phyloP scores from a whole-genome alignment of 768 basidiomycete species.

The Pisolithus tinctorius region DNA sequence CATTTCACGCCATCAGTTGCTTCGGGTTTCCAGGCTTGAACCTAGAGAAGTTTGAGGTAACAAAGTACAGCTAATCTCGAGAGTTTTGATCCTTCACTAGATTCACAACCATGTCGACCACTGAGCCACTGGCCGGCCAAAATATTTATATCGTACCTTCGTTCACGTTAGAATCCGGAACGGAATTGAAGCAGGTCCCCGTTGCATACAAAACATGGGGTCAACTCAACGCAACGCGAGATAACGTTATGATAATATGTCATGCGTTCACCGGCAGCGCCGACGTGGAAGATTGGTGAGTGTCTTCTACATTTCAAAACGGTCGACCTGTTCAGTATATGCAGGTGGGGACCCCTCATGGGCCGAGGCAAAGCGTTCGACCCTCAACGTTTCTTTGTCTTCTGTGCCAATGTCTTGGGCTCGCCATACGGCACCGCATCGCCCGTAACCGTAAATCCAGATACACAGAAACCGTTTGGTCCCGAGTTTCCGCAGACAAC shows the following conservation, averaged over 20 bases:
- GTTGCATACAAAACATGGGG: conserved; percentile 99
- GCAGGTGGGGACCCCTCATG: conserved; percentile 96
- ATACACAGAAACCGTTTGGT: conserved; percentile 71
- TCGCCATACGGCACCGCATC: conserved; percentile 95
- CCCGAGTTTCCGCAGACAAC: conserved; percentile 92
- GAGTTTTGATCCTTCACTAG: neutral
- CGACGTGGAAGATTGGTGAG: conserved; percentile 96
- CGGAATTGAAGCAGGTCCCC: conserved; percentile 63
- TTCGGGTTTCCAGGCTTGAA: no score
- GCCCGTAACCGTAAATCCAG: conserved; percentile 74
- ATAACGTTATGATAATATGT: conserved; percentile 97
- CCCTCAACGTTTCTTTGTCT: conserved; percentile 79
- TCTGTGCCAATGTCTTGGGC: conserved; percentile 89
- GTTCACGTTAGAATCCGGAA: conserved; percentile 82
- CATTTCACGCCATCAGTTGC: no score
- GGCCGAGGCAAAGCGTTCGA: conserved; percentile 93
- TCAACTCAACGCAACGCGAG: conserved; percentile 58
- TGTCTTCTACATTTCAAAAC: conserved; percentile 4
- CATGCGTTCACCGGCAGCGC: conserved; percentile 97
- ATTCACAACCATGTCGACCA: conserved; percentile 11
- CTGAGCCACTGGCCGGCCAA: conserved; percentile 40
- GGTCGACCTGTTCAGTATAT: neutral
- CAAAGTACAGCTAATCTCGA: neutral
- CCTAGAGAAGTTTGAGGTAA: no score
- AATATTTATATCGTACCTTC: conserved; percentile 51